These are phyloP conservation scores for Termitomyces sp. DNA, from an alignment of 768 basidiomycete species.

Conservation along the genomic window DNA sequence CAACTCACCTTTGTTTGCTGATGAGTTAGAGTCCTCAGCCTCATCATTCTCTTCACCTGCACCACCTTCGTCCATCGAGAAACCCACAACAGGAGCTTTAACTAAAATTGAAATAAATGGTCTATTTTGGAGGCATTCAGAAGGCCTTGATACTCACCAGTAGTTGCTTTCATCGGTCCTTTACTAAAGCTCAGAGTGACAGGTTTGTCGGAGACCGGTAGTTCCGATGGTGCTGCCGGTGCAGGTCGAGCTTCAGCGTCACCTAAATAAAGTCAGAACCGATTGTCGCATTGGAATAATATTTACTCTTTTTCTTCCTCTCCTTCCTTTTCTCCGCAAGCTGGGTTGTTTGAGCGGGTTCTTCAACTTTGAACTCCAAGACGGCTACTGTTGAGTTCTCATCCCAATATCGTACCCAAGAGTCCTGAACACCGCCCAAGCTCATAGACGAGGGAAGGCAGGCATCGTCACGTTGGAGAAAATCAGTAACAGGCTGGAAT, in stretches of 20 bases:
- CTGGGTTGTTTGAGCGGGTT: slow-evolving; percentile 37
- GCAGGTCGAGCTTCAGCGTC: slow-evolving; percentile 31
- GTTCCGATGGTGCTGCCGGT: slow-evolving; percentile 53
- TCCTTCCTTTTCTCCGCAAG: slow-evolving; percentile 47
- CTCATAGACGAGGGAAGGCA: slow-evolving; percentile 63
- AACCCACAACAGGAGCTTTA: slow-evolving; percentile 52
- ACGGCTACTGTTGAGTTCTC: slow-evolving; percentile 74
- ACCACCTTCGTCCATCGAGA: slow-evolving; percentile 61
- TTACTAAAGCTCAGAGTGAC: slow-evolving; percentile 76
- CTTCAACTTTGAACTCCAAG: slow-evolving; percentile 76
- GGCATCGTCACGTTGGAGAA: slow-evolving; percentile 73
- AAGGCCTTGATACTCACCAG: slow-evolving; percentile 16
- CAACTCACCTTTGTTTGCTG: slow-evolving; percentile 50
- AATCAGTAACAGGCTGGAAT: slow-evolving; percentile 77
- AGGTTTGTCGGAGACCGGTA: slow-evolving; percentile 78
- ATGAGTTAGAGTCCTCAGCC: slow-evolving; percentile 38
- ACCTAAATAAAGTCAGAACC: not conserved
- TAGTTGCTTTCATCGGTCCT: slow-evolving; percentile 31
- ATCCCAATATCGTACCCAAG: slow-evolving; percentile 91
- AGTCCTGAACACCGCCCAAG: slow-evolving; percentile 69
- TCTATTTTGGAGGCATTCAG: not conserved
- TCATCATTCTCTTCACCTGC: slow-evolving; percentile 36
- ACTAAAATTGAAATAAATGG: slow-evolving; percentile 15
- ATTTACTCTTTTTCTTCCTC: slow-evolving; percentile 55
- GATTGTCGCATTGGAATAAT: not conserved